A percentile compares a stretch with the other conserved stretches of the same genome.
Evolutionary conservation across 31 red algal species (phyloP).

Genomic region (Odonthalia washingtoniensis): DNA sequence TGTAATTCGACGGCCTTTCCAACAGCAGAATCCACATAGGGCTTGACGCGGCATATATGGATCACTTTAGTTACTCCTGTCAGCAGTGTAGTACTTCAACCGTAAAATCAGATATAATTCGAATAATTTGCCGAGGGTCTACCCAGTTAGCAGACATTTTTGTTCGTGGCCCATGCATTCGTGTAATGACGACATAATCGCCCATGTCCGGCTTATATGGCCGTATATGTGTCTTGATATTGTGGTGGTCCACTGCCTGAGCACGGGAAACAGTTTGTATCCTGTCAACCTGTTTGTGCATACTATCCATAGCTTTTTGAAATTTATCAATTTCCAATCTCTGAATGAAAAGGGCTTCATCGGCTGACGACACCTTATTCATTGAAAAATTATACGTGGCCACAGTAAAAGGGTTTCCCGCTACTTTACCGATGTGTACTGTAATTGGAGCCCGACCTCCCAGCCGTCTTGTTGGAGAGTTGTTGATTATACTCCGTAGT

Average conservation of each 20-base stretch:
- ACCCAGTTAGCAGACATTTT: background rate
- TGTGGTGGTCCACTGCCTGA: conserved; percentile 13
- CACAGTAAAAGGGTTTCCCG: conserved; percentile 15
- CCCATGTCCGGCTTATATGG: background rate
- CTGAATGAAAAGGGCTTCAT: background rate
- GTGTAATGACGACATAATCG: conserved; percentile 28
- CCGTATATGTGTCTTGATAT: conserved; percentile 15
- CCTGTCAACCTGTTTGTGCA: conserved; percentile 28
- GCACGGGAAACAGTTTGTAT: background rate
- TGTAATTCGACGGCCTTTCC: background rate
- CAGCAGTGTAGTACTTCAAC: background rate
- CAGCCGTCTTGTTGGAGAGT: conserved; percentile 24
- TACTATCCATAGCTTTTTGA: background rate
- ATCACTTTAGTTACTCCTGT: background rate
- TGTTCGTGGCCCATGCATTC: background rate
- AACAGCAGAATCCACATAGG: background rate
- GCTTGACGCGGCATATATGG: background rate
- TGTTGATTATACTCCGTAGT: no score
- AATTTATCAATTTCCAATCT: background rate
- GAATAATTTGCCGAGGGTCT: background rate
- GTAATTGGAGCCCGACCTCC: background rate
- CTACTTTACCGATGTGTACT: conserved; percentile 13
- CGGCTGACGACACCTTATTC: background rate
- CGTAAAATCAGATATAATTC: background rate
- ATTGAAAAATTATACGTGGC: background rate